Conservation (phyloP, 345 rosid genomes). For the Arabidopsis suecica region DNA sequence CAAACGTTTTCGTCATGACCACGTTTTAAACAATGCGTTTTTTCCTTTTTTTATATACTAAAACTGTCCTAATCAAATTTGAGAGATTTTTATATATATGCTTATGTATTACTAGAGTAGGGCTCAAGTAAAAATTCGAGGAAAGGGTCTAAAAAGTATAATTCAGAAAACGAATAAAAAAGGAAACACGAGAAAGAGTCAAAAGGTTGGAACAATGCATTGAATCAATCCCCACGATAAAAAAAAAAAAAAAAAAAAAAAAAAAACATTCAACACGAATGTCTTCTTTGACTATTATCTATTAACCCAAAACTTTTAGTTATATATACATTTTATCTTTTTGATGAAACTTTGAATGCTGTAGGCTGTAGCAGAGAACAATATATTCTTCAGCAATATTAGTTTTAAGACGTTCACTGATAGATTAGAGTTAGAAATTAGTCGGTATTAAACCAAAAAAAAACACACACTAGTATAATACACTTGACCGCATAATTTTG, state of each 20-base stretch:
- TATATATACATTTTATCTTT: neutral
- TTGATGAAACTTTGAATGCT: neutral
- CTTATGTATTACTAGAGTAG: neutral
- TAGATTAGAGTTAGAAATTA: neutral
- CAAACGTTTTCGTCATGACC: conserved; percentile 16
- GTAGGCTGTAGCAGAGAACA: neutral
- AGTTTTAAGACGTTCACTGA: neutral
- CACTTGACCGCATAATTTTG: neutral
- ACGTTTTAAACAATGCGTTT: neutral
- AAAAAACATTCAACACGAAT: conserved; percentile 25
- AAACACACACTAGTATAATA: neutral
- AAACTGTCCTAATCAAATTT: conserved; percentile 1
- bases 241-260: neutral
- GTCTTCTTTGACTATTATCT: conserved; percentile 27
- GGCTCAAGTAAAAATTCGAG: neutral
- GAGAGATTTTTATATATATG: neutral
- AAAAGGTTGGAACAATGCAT: conserved; percentile 36
- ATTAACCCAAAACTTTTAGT: neutral
- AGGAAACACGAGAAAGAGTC: conserved; percentile 13
- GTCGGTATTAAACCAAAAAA: neutral
- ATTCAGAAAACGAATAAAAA: neutral
- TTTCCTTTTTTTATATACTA: neutral
- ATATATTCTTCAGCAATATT: neutral
- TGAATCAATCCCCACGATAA: conserved; percentile 26
- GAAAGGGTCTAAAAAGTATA: conserved; percentile 5